Evolutionary conservation across 108 stramenopile species (phyloP), one percentile per base, ranked within the genome.

Genomic region (Discostella pseudostelligera): DNA sequence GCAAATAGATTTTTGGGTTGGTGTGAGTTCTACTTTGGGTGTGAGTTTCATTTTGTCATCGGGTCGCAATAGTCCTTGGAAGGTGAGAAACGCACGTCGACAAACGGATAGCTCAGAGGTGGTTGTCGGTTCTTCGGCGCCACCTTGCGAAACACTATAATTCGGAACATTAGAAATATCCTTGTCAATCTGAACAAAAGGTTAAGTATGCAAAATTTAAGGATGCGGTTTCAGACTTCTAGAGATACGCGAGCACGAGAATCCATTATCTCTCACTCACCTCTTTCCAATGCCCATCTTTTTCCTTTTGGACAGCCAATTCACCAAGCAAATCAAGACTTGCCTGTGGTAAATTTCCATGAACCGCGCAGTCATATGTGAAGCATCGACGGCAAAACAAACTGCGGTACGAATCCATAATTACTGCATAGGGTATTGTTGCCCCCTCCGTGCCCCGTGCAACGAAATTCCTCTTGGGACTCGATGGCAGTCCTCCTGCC

Each of bases 361-460:
- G 88, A 8, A 75, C 20, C 43, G 79, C 72, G 55, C 88, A 89
- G 50, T 86, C 88, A 76, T 84, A 89, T 1, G 64, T 67, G 54
- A 84, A 86, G 71, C 88, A 89, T 37, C 79, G 49, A 13, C 84
- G 60, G 67, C 88, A 89, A 60, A 89, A 85, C 17, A 89, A 53
- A 42, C 68, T 46, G 9, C 80, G 69, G 62, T 82, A 89, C 1
- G 70, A 66, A 72, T 84, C 78, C 67, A 80, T 78, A 19, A 80
- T 67, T 19, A 63, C 46, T 40, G 62, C 68, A 54, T 86, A 88
- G 14, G 58, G 53, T 17, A 29, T 12, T 21, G 37, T 53, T 39
- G 53, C 46, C 19, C 21, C 29, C n/a, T n/a, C n/a, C n/a, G n/a
- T n/a, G n/a, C n/a, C n/a, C 4, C 29, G 42, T 44, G 56, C 8